Percentiles rank a stretch among this genome's conserved stretches.
Evolutionary conservation across 169 alveolate genomes (phyloP).

Genomic region (Cryptosporidium xiaoi): DNA sequence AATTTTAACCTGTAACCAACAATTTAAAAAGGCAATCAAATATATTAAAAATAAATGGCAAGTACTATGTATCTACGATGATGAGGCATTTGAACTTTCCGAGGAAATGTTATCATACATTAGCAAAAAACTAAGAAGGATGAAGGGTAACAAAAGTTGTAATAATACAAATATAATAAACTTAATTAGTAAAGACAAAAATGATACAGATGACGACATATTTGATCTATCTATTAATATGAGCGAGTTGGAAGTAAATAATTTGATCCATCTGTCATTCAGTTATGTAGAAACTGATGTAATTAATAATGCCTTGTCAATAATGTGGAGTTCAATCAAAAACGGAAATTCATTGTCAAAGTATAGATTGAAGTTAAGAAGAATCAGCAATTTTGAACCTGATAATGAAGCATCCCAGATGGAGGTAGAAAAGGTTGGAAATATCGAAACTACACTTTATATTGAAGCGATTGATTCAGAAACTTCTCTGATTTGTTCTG

Average conservation of each 20-base stretch:
- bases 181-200: slow-evolving; percentile 1
- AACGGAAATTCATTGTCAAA: slow-evolving; percentile 15
- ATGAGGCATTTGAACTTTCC: slow-evolving; percentile 45
- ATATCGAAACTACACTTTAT: neutral
- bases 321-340: slow-evolving; percentile 63
- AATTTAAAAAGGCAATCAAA: slow-evolving; percentile 22
- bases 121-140: slow-evolving; percentile 29
- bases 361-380: slow-evolving; percentile 1
- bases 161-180: neutral
- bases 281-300: slow-evolving; percentile 9
- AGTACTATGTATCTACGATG: slow-evolving; percentile 37
- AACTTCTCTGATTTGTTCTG: slow-evolving; percentile 10
- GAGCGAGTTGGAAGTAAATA: slow-evolving; percentile 42
- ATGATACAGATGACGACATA: neutral
- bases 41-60: slow-evolving; percentile 22
- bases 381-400: neutral
- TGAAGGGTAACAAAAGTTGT: slow-evolving; percentile 18
- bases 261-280: slow-evolving; percentile 40
- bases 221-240: slow-evolving; percentile 10
- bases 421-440: neutral
- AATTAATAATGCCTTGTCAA: slow-evolving; percentile 35
- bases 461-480: slow-evolving; percentile 37
- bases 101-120: slow-evolving; percentile 55
- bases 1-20: slow-evolving; percentile 18
- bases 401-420: neutral